Percentiles rank a stretch among this genome's conserved stretches.
Conservation (phyloP, 2,329 filamentous ascomycete species). For the Escovopsis sp. region DNA sequence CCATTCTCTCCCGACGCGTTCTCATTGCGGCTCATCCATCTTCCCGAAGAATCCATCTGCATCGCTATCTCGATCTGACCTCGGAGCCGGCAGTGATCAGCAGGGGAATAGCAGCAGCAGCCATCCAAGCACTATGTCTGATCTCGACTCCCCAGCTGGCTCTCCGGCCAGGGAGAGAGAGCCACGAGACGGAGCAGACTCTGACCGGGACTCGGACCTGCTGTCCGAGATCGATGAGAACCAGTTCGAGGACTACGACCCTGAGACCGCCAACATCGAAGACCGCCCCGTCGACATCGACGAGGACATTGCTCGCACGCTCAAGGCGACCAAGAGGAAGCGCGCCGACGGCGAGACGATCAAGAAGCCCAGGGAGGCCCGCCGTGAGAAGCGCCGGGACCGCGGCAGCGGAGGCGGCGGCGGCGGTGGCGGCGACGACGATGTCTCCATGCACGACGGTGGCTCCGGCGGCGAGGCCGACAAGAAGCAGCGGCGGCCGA, state of each 20-base stretch:
- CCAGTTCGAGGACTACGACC: slow-evolving; percentile 56
- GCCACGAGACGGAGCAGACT: slow-evolving; percentile 23
- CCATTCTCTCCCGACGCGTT: too few relatives aligned
- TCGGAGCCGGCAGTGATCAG: too few relatives aligned
- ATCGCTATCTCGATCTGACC: too few relatives aligned
- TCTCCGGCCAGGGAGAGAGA: slow-evolving; percentile 25
- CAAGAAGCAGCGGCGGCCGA: slow-evolving; percentile 32
- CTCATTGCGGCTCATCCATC: too few relatives aligned
- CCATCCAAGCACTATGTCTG: slow-evolving; percentile 25
- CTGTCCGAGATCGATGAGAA: slow-evolving; percentile 57
- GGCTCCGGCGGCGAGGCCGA: slow-evolving; percentile 30
- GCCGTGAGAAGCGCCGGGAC: slow-evolving; percentile 46
- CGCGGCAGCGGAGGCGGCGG: slow-evolving; percentile 8
- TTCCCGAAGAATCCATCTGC: too few relatives aligned
- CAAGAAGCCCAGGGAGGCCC: slow-evolving; percentile 64
- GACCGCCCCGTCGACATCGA: slow-evolving; percentile 52
- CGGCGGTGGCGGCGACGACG: slow-evolving; percentile 21
- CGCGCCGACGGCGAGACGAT: slow-evolving; percentile 46
- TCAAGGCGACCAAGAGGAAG: slow-evolving; percentile 52
- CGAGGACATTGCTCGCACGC: slow-evolving; percentile 46
- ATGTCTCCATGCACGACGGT: slow-evolving; percentile 32
- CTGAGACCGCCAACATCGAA: slow-evolving; percentile 46
- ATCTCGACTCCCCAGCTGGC: slow-evolving; percentile 27
- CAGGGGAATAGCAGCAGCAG: neutral
- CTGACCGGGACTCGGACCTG: slow-evolving; percentile 42